phyloP scores from a whole-genome alignment of 1,284 basidiomycete species.

The Cystobasidium sp. region DNA sequence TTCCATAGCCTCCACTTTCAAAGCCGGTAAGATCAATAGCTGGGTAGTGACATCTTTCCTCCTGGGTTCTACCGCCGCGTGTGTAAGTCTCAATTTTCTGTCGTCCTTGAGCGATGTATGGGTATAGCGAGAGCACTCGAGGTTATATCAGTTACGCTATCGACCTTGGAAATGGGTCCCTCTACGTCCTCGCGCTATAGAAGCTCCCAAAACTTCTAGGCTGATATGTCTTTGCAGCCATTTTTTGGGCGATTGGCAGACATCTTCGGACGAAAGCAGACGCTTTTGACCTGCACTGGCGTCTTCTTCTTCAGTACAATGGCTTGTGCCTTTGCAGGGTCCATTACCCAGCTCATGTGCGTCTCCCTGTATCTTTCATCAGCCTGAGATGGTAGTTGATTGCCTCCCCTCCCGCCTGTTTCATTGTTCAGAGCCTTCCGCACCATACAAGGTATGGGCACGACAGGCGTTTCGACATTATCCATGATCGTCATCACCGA shows the following conservation, averaged over 20 bases:
- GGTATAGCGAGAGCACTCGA: too few relatives aligned
- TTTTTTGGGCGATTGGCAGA: slow-evolving; percentile 36
- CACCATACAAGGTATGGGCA: slow-evolving; percentile 24
- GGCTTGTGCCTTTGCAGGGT: slow-evolving; percentile 11
- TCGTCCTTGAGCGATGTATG: neutral
- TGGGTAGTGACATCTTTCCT: slow-evolving; percentile 35
- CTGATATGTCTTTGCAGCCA: neutral
- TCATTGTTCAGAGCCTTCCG: slow-evolving; percentile 16
- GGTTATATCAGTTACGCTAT: too few relatives aligned
- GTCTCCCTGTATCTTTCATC: neutral
- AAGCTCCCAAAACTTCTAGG: too few relatives aligned
- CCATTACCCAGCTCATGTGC: slow-evolving; percentile 20
- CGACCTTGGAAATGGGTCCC: too few relatives aligned
- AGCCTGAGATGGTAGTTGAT: neutral
- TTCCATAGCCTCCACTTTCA: slow-evolving; percentile 30
- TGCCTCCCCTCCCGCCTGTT: neutral
- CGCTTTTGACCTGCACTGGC: slow-evolving; percentile 4
- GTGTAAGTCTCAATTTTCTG: neutral
- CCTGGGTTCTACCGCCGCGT: slow-evolving; percentile 19
- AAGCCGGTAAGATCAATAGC: slow-evolving; percentile 18
- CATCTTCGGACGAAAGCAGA: slow-evolving; percentile 27
- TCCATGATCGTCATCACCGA: slow-evolving; percentile 19
- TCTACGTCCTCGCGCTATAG: too few relatives aligned
- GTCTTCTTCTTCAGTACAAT: slow-evolving; percentile 34
- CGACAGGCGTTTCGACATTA: slow-evolving; percentile 1